Evolutionary conservation across 1,284 basidiomycete genomes (phyloP), one percentile per base, ranked within the genome.

Genomic region (Ustilago trichophora): DNA sequence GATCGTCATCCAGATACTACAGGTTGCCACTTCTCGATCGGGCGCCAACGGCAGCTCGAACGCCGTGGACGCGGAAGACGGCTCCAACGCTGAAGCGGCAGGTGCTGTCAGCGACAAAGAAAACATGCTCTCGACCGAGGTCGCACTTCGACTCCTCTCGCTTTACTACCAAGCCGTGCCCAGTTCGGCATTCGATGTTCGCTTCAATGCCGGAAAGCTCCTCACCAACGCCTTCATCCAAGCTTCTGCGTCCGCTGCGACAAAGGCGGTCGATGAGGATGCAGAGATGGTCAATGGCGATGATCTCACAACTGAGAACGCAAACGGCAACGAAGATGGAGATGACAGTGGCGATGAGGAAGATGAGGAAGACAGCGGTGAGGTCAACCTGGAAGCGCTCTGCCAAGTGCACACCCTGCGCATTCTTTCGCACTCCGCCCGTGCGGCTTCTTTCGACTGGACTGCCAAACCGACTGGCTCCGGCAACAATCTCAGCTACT

Each of bases 201-300:
- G 88, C 40, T 94, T 94, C 76, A 93, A 97, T 79, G 87, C 90
- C 16, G 91, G 91, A 12, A 92, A 92, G 76, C 81, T 93, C 25
- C 82, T 94, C 18, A 84, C 85, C 44, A 87, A 84, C 46, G 84
- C 86, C 40, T 82, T 85, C 25, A 58, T 76, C 19, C 50, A 38
- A 13, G 19, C 62, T 5, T 42, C 50, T 3, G 36, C 32, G 15
- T 5, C 36, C 7, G n/a, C 27, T 4, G 10, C 24, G 0, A 16
- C 16, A 24, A 11, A 29, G 16, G 8, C 41, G 8, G 12, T 16
- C 21, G 35, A 35, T 16, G 38, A 26, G 24, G 52, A 50, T 19
- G 31, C 25, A 18, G 36, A 38, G 12, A 44, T 41, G 42, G 25
- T 21, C 12, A 36, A 43, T 10, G 25, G 33, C 9, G 25, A 25